Base-by-base conservation (phyloP, 2,329 filamentous ascomycete genomes). In the Berkeleyomyces rouxiae region DNA sequence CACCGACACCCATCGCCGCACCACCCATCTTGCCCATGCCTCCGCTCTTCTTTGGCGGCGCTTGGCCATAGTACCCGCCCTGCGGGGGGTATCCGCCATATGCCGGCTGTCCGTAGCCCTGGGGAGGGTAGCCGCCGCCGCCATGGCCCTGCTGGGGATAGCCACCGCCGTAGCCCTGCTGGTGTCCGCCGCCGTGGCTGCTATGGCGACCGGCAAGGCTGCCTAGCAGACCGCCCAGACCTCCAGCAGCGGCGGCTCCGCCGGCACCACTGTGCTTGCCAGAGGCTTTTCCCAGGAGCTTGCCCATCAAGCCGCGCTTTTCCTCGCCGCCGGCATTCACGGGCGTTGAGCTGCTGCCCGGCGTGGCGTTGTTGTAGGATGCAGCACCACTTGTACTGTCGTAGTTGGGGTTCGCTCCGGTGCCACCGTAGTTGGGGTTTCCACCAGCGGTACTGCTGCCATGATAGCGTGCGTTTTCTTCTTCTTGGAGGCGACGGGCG, bases 401-500 rank as follows among this genome's bases (percentile, higher is more conserved):
- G 33, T 63, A 63, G 6, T n/a, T 59, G 5, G 58, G 47, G 42
- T 61, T 61, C 3, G 23, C 62, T 9, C 58, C 58, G 33, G 43
- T 59, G 7, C 16, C 37, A 16, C 57, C 57, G 16, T 59, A 63
- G 31, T 59, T 44, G 33, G 61, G 44, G 39, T 47, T 39, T 65
- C 66, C 61, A 66, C 67, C 31, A 31, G 16, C 11, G 13, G 7
- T 36, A 6, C 16, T 78, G 76, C 23, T 79, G 72, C 66, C 80
- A 65, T 39, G 72, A 69, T 66, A 71, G 70, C 13, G 78, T 79
- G 53, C 82, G 66, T 95, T 80, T 72, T 96, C 90, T 72, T 96
- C 88, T 53, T 87, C 87, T 72, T 96, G 91, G 49, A 96, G 76
- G 70, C 84, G 82, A 47, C 87, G 80, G 6, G 91, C 90, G 7